Evolutionary conservation across 306 rosid genomes (phyloP).

Genomic region (Begonia masoniana): DNA sequence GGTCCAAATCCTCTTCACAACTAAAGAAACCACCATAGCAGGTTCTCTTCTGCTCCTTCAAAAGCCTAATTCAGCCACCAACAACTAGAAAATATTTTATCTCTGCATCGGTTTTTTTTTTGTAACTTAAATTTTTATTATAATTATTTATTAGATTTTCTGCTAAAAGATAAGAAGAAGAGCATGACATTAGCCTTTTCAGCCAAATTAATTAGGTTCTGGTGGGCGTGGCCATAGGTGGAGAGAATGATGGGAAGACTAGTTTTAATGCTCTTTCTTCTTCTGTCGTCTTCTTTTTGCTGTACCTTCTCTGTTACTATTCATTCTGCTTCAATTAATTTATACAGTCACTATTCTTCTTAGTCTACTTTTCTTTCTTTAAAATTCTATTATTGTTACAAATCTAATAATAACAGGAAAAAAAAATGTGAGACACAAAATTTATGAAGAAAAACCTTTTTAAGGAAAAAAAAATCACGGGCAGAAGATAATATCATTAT

Average conservation of each 20-base stretch:
- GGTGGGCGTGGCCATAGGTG: no score
- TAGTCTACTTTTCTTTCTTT: background rate
- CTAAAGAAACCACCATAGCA: conserved; percentile 15
- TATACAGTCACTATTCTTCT: background rate
- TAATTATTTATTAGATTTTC: no score
- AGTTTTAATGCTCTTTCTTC: conserved; percentile 13
- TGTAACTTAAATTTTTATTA: background rate
- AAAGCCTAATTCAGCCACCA: no score
- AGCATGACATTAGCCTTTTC: no score
- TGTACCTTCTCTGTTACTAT: background rate
- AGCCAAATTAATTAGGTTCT: no score
- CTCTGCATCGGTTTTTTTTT: background rate
- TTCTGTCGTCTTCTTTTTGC: background rate
- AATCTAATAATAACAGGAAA: no score
- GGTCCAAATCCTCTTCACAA: conserved; percentile 97
- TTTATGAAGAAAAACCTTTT: no score
- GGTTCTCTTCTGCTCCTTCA: background rate
- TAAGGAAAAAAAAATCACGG: no score
- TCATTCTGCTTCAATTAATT: conserved; percentile 2
- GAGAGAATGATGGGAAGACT: background rate
- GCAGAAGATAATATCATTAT: no score
- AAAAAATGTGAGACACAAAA: no score
- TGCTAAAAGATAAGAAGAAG: background rate
- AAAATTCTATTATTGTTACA: no score
- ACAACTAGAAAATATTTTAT: no score